phyloP scores from a whole-genome alignment of 805 yeast genomes.

The Kuraishia capsulata region DNA sequence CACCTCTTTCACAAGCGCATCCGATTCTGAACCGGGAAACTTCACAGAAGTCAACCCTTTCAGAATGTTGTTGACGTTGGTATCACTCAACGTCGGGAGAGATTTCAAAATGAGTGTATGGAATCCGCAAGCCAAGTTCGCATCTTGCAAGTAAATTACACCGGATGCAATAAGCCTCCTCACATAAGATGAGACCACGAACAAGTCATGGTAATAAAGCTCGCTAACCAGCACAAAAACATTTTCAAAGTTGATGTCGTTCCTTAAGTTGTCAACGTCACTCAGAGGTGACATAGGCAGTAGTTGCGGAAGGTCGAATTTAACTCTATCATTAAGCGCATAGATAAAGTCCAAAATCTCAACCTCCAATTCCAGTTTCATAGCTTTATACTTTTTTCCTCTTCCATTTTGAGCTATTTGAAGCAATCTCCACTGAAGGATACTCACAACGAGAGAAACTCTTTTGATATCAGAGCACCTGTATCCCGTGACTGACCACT shows the following conservation, averaged over 20 bases:
- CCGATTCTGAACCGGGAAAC: neutral
- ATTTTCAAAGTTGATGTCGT: conserved; percentile 12
- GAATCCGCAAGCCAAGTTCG: conserved; percentile 37
- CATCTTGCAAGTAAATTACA: conserved; percentile 51
- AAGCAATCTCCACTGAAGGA: conserved; percentile 14
- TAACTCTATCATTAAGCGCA: conserved; percentile 8
- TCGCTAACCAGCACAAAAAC: conserved; percentile 43
- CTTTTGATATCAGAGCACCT: conserved; percentile 6
- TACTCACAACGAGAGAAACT: conserved; percentile 14
- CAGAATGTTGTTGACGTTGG: conserved; percentile 23
- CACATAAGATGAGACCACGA: conserved; percentile 58
- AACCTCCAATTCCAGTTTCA: conserved; percentile 20
- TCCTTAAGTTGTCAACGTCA: neutral
- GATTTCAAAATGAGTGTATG: conserved; percentile 52
- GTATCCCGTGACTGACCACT: conserved; percentile 20
- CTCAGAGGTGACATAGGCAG: neutral
- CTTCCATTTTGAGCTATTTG: conserved; percentile 8
- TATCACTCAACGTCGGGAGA: conserved; percentile 41
- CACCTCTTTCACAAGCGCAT: neutral
- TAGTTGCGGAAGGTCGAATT: neutral
- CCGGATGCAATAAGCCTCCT: conserved; percentile 84
- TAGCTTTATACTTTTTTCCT: conserved; percentile 14
- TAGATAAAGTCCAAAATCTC: conserved; percentile 22
- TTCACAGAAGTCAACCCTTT: neutral
- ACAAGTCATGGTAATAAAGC: conserved; percentile 35